phyloP scores from a whole-genome alignment of 306 rosid genomes.

The Castanea sativa region DNA sequence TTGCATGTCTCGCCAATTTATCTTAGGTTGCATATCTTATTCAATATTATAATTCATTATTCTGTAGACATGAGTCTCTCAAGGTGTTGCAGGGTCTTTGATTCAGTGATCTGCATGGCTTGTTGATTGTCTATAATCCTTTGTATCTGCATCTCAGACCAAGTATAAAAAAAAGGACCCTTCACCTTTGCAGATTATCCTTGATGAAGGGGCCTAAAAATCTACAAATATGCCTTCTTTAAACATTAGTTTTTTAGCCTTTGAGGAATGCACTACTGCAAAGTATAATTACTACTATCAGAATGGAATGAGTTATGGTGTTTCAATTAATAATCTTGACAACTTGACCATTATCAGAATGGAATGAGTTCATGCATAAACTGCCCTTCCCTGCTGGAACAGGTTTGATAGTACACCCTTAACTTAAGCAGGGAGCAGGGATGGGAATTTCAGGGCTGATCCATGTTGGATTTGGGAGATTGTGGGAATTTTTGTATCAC shows the following conservation, averaged over 20 bases:
- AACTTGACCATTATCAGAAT: not conserved
- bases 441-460: not conserved
- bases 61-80: not conserved
- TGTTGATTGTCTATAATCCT: not conserved
- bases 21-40: slow-evolving; percentile 14
- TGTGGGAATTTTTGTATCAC: not conserved
- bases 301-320: not conserved
- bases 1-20: slow-evolving; percentile 2
- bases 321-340: not conserved
- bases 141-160: not conserved
- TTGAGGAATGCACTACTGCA: no score
- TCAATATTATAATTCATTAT: not conserved
- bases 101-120: not conserved
- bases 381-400: not conserved
- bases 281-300: no score
- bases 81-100: not conserved
- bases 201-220: no score
- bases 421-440: not conserved
- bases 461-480: not conserved
- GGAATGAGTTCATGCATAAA: not conserved
- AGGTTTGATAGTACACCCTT: not conserved
- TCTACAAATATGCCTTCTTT: no score
- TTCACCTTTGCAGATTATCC: no score
- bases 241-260: no score
- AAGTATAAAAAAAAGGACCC: no score